Evolutionary conservation across 345 rosid genomes (phyloP).

Genomic region (Eucalyptus tenuipes): DNA sequence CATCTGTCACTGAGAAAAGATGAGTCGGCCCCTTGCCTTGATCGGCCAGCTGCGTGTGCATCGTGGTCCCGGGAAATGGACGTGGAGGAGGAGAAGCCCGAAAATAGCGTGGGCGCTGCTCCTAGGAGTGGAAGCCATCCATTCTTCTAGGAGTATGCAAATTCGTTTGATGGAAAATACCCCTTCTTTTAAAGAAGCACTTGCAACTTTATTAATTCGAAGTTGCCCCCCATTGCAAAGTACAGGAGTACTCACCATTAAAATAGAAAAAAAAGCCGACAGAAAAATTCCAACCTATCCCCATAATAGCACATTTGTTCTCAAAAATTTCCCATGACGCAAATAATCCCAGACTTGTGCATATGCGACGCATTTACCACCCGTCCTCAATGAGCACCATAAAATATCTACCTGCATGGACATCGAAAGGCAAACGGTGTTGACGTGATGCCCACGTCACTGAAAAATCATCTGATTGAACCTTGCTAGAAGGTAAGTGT

Average conservation of each 20-base stretch:
- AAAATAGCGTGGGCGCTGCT: background rate
- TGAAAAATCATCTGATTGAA: accelerated
- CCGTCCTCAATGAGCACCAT: accelerated
- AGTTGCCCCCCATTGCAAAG: background rate
- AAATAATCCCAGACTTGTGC: too few species aligned
- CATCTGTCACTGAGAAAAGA: background rate
- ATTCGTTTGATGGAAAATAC: too few species aligned
- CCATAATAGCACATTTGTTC: background rate
- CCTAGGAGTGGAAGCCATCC: background rate
- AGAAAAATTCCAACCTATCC: background rate
- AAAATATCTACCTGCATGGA: too few species aligned
- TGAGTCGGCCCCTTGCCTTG: background rate
- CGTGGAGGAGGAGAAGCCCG: background rate
- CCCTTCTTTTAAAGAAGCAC: background rate
- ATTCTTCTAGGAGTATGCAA: background rate
- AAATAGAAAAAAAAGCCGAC: background rate
- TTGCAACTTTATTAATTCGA: background rate
- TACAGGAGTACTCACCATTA: background rate
- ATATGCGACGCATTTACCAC: too few species aligned
- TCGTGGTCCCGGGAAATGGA: background rate
- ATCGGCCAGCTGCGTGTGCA: background rate
- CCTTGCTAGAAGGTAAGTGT: background rate
- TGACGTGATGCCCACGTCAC: too few species aligned
- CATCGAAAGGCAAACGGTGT: accelerated
- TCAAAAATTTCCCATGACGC: too few species aligned